A percentile compares a stretch with the other conserved stretches of the same genome.
Conservation (phyloP, 1,284 basidiomycete species). For the Amanita bisporigera region DNA sequence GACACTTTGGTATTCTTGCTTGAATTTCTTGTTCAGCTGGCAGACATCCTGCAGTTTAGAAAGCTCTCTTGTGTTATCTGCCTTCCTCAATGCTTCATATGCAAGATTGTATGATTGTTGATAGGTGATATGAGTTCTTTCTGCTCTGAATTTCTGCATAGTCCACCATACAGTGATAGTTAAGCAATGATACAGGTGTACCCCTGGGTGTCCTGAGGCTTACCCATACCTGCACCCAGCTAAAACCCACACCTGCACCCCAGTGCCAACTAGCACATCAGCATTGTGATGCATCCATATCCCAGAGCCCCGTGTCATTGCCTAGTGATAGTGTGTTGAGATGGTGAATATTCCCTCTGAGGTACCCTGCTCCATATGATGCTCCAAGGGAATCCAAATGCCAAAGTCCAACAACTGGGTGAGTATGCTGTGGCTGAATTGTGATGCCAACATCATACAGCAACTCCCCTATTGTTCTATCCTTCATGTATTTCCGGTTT, state of each 20-base stretch:
- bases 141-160: background rate
- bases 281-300: too few species aligned
- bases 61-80: background rate
- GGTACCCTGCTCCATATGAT: background rate
- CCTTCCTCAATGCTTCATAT: background rate
- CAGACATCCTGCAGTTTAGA: conserved; percentile 1
- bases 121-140: background rate
- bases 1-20: background rate
- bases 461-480: background rate
- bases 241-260: too few species aligned
- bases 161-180: conserved; percentile 1
- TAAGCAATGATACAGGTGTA: too few species aligned
- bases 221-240: too few species aligned
- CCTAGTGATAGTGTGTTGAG: conserved; percentile 1
- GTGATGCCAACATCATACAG: background rate
- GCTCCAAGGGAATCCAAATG: background rate
- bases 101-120: background rate
- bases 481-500: background rate
- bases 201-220: too few species aligned
- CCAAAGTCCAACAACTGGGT: background rate
- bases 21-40: background rate
- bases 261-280: too few species aligned
- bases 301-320: too few species aligned
- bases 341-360: background rate
- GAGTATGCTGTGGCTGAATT: background rate